Base-by-base conservation (phyloP, 768 basidiomycete genomes). In the Tricholoma sp. region DNA sequence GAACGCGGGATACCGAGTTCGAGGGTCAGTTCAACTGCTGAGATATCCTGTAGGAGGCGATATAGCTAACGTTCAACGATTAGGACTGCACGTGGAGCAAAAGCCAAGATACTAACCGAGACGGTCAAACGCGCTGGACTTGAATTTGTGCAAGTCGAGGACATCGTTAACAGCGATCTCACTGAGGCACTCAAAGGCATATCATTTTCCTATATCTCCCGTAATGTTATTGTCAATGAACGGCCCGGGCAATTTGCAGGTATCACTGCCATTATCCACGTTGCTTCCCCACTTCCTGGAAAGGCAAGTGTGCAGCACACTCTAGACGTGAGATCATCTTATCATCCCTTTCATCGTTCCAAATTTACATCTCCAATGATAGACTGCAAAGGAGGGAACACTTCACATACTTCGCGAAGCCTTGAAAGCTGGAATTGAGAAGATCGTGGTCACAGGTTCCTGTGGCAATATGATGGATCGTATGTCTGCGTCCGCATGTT, bases 191-290 rank as follows among this genome's bases (percentile, higher is more conserved):
- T 65, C 24, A 59, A 59, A 56, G 72, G 70, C 59, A 54, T 9
- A 49, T 49, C 34, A 36, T 36, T 36, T 36, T 10, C 34, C 9
- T 8, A 8, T 36, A 11, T 8, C 34, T 6, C 13, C 34, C 9
- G 34, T 10, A 36, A 8, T 1, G 9, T n/a, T 49, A 20, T 24
- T 24, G 24, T 24, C 24, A 29, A 15, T 53, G 24, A 13, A 12
- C 18, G 34, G 13, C n/a, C n/a, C n/a, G n/a, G n/a, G n/a, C 3
- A 1, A 10, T 11, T 28, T 15, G 24, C 13, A 65, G 78, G 72
- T 9, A 73, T 80, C 29, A 69, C 73, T 42, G 79, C 70, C 5
- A 69, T 81, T 42, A 62, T 65, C n/a, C 75, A 76, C 56, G 67
- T 68, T 28, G 74, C 73, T 10, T 72, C 72, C 12, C 66, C 66